Base-by-base conservation (phyloP, 2,329 filamentous ascomycete species). In the Cladosporium halotolerans region DNA sequence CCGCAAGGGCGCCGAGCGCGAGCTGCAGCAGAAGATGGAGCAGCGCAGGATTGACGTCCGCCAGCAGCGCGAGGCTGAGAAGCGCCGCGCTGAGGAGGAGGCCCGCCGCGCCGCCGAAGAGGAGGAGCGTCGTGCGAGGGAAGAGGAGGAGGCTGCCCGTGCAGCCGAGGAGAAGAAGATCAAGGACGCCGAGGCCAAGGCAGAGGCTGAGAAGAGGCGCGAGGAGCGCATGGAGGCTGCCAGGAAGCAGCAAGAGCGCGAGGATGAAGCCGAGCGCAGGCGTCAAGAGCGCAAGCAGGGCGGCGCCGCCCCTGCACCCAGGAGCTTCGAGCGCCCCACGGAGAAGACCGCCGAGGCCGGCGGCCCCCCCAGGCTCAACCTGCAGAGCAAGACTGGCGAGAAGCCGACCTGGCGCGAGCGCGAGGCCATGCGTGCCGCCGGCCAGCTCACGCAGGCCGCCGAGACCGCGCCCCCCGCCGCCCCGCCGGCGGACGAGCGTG, bases 11-110 rank as follows among this genome's bases (percentile, higher is more conserved):
- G 93, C 93, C 32, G 90, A 97, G 78, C 84, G 86, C 60, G 93
- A 99, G 69, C 81, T 97, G 55, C 88, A 97, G 77, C 87, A 86
- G 72, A 89, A 95, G 76, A 95, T 96, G 73, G 82, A 85, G 38
- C 81, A 84, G 60, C 88, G 93, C 66, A 85, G 90, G 74, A 92
- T 89, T 79, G 90, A 96, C 70, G 83, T 88, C 66, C 85, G 88
- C 63, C 92, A 96, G 68, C 83, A 84, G 62, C 85, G 86, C 70
- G 80, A 88, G 53, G 84, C 86, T 53, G 90, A 96, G 80, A 89
- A 84, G 76, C 80, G 83, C 54, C 89, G 95, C 73, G 82, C 79
- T 47, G 91, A 96, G 71, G 91, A 93, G 71, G 83, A 84, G 67
- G 91, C 96, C 75, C 82, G 84, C 53, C 80, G 80, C 59, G 78